phyloP scores from a whole-genome alignment of 1,284 basidiomycete genomes.

The Fomitopsis palustris region DNA sequence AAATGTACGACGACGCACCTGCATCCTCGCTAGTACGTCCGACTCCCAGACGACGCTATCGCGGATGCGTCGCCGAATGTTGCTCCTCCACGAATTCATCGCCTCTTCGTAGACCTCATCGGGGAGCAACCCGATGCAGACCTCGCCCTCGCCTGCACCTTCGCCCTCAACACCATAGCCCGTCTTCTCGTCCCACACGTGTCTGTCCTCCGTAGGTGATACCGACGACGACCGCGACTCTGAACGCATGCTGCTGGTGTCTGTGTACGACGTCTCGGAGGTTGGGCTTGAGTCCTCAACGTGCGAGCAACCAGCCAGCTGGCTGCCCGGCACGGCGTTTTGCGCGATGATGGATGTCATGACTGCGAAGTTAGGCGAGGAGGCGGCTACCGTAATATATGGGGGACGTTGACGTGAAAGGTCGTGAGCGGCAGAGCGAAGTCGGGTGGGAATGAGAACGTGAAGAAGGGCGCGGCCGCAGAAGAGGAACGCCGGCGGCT shows the following conservation, averaged over 20 bases:
- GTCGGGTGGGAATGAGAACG: neutral
- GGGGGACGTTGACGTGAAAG: neutral
- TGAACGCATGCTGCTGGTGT: neutral
- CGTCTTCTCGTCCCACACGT: constrained; percentile 6
- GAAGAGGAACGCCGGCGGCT: neutral
- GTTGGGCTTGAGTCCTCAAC: neutral
- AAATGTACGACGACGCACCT: constrained; percentile 41
- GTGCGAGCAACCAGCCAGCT: neutral
- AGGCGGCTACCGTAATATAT: neutral
- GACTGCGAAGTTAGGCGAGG: neutral
- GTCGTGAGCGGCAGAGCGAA: neutral
- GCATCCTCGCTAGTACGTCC: constrained; percentile 63
- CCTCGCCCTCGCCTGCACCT: constrained; percentile 4
- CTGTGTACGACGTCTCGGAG: neutral
- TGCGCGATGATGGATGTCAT: neutral
- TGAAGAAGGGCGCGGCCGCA: neutral
- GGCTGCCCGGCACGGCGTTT: neutral
- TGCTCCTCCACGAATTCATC: constrained; percentile 68
- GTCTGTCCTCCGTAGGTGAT: neutral
- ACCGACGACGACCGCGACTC: constrained; percentile 2
- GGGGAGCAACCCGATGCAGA: constrained; percentile 29
- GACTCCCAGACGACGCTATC: constrained; percentile 63
- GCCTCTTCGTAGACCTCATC: constrained; percentile 63
- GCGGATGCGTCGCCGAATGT: constrained; percentile 59
- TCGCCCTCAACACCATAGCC: constrained; percentile 5